These are phyloP conservation scores for Pichia paraexigua DNA, from an alignment of 805 yeast genomes.

Conservation along the genomic window DNA sequence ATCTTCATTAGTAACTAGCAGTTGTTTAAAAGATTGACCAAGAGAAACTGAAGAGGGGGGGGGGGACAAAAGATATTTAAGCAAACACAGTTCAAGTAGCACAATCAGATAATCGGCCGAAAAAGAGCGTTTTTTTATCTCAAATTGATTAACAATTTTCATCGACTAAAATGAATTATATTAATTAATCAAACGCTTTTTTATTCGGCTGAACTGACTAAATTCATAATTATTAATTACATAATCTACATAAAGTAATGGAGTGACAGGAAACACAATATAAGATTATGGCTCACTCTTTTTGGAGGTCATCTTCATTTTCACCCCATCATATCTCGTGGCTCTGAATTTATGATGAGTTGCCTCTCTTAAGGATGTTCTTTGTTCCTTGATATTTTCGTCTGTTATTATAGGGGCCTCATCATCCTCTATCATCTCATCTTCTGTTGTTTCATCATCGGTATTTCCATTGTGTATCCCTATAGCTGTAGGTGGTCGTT, in stretches of 20 bases:
- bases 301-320: constrained; percentile 7
- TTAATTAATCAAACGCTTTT: too few species aligned
- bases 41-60: neutral
- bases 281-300: neutral
- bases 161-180: too few species aligned
- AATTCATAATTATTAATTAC: too few species aligned
- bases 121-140: too few species aligned
- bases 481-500: neutral
- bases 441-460: constrained; percentile 12
- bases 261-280: neutral
- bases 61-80: neutral
- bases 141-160: too few species aligned
- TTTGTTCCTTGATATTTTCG: neutral
- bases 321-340: constrained; percentile 7
- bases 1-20: neutral
- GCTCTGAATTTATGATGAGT: constrained; percentile 5
- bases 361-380: neutral
- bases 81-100: neutral
- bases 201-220: neutral
- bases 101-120: neutral
- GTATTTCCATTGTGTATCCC: neutral
- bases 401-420: neutral
- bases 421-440: constrained; percentile 19
- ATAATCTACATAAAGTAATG: neutral
- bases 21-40: neutral